phyloP scores from a whole-genome alignment of 768 basidiomycete species.

The Trametes elegans region DNA sequence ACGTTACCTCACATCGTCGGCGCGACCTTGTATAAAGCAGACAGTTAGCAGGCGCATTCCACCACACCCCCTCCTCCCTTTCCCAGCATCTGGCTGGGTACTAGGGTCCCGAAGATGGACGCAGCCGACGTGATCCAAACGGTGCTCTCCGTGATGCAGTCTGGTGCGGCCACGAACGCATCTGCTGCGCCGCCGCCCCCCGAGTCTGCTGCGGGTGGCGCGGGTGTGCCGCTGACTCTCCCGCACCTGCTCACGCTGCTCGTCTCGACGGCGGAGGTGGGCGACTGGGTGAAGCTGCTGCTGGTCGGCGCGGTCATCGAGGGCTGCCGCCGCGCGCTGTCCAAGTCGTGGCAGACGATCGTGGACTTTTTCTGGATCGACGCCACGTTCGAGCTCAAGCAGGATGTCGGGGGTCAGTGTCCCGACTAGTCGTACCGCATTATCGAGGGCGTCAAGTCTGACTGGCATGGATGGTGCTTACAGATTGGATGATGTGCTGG shows the following conservation, averaged over 20 bases:
- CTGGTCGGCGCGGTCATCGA: slow-evolving; percentile 63
- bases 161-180: slow-evolving; percentile 3
- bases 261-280: slow-evolving; percentile 51
- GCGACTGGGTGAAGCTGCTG: slow-evolving; percentile 65
- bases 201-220: neutral
- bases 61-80: too few relatives aligned
- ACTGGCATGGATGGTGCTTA: too few relatives aligned
- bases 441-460: too few relatives aligned
- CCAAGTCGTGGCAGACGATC: slow-evolving; percentile 41
- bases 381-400: slow-evolving; percentile 56
- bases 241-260: slow-evolving; percentile 38
- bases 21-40: too few relatives aligned
- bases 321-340: slow-evolving; percentile 47
- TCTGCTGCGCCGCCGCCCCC: slow-evolving; percentile 2
- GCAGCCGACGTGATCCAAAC: slow-evolving; percentile 15
- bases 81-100: neutral
- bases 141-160: slow-evolving; percentile 11
- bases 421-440: neutral
- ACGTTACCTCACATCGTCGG: too few relatives aligned
- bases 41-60: too few relatives aligned
- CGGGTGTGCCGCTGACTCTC: slow-evolving; percentile 9
- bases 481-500: slow-evolving; percentile 75
- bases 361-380: slow-evolving; percentile 60
- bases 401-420: slow-evolving; percentile 52
- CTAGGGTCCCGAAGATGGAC: slow-evolving; percentile 10